Conservation (phyloP, 257 asterid species). For the Solanum megistacrolobum region DNA sequence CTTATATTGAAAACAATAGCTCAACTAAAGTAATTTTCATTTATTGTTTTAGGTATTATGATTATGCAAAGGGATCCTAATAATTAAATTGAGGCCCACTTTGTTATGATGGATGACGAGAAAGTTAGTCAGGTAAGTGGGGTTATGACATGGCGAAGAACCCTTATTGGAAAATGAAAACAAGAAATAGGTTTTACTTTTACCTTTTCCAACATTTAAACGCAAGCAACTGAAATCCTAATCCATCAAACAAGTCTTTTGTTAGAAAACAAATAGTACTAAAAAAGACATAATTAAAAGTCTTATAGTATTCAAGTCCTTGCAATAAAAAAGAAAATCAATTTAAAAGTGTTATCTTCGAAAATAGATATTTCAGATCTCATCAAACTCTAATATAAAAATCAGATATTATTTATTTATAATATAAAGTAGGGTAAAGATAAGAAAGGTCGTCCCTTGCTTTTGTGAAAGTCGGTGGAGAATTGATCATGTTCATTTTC, state of each 20-base stretch:
- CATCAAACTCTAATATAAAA: not conserved
- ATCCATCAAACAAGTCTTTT: slow-evolving; percentile 7
- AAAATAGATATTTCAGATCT: no score
- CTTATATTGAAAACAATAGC: not conserved
- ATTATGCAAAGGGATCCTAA: not conserved
- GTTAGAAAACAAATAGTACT: not conserved
- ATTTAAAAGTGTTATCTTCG: no score
- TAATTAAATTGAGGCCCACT: not conserved
- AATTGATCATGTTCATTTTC: not conserved
- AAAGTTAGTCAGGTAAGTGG: not conserved
- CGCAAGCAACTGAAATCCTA: slow-evolving; percentile 5
- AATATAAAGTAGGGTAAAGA: not conserved
- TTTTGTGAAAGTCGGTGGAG: slow-evolving; percentile 20
- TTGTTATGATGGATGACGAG: not conserved
- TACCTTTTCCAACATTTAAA: slow-evolving; percentile 14
- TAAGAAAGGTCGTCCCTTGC: not conserved
- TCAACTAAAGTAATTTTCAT: not conserved
- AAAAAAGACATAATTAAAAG: no score
- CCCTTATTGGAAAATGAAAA: not conserved
- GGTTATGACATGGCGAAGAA: not conserved
- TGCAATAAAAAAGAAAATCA: no score
- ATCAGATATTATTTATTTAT: no score
- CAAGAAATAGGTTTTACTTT: not conserved
- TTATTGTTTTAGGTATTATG: not conserved
- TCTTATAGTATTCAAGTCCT: no score